These are phyloP conservation scores for Sonneratia caseolaris DNA, from an alignment of 345 rosid species.

Conservation along the genomic window DNA sequence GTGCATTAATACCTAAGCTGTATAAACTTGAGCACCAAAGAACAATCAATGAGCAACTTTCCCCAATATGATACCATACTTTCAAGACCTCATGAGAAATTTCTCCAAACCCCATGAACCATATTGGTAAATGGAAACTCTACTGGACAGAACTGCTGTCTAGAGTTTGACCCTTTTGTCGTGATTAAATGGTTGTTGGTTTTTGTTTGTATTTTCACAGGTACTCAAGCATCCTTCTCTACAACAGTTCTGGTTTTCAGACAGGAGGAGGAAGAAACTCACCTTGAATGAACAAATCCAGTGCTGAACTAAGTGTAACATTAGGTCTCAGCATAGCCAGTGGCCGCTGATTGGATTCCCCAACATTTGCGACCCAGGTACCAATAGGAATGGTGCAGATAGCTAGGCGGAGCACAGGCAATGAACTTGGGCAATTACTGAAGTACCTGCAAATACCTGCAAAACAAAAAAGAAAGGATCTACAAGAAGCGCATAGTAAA, in stretches of 20 bases:
- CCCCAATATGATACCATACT: background rate
- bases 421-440: conserved; percentile 66
- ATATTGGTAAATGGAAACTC: background rate
- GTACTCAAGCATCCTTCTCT: background rate
- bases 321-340: conserved; percentile 52
- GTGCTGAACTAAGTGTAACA: conserved; percentile 51
- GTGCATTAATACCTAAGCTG: background rate
- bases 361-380: conserved; percentile 85
- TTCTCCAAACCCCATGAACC: background rate
- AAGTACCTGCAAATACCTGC: conserved; percentile 95
- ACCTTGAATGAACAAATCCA: conserved; percentile 61
- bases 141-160: background rate
- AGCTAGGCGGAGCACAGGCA: conserved; percentile 88
- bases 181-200: background rate
- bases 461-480: background rate
- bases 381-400: conserved; percentile 70
- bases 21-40: background rate
- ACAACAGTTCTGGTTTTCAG: background rate
- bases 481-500: background rate
- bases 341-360: conserved; percentile 51
- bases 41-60: background rate
- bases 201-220: background rate
- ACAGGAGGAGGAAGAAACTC: conserved; percentile 4
- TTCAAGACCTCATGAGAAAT: background rate
- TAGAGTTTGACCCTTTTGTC: background rate